Evolutionary conservation across 495 filamentous ascomycete species (phyloP), one percentile per base, ranked within the genome.

Genomic region (Aspergillus taichungensis): DNA sequence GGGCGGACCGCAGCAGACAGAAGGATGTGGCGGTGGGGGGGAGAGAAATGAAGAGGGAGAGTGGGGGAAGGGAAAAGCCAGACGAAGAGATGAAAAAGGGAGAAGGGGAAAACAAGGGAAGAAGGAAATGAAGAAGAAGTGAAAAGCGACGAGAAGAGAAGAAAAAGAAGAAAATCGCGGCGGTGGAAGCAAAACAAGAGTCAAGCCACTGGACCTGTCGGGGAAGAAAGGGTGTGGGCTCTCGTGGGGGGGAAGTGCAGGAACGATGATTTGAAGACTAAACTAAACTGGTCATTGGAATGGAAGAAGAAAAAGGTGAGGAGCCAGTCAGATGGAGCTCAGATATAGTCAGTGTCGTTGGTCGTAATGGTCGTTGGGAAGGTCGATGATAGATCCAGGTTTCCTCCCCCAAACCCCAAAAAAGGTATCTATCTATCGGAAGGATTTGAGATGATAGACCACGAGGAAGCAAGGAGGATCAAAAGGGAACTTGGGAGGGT

Each of bases 131-230:
- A 34, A 43, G 37, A 47, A 31, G 47, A 38, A 38, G 40, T 13
- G 41, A 45, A 47, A 18, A 29, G 32, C 46, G 39, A 42, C 50
- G 30, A 29, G 38, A 37, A 41, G 37, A 40, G 33, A 38, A 42
- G 52, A 48, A 18, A 45, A n/a, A 32, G 45, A 39, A 40, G 34
- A 45, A 45, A 43, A 49, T 48, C 50, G 44, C 50, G 49, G 47
- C 49, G 42, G 47, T 52, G 53, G 44, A 56, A 52, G 41, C 49
- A 47, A 46, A 51, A 56, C 46, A 47, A 52, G 46, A 56, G 34
- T 24, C 18, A 24, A 24, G 18, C 18, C 18, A 24, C 18, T 24
- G 18, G 18, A 4, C 18, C 18, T 24, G 18, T 24, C 18, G 18
- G 18, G 18, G 18, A 4, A 24, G 18, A 24, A 24, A 24, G 18